Evolutionary conservation across 495 filamentous ascomycete genomes (phyloP), one percentile per base, ranked within the genome.

Genomic region (Endocarpon pusillum): DNA sequence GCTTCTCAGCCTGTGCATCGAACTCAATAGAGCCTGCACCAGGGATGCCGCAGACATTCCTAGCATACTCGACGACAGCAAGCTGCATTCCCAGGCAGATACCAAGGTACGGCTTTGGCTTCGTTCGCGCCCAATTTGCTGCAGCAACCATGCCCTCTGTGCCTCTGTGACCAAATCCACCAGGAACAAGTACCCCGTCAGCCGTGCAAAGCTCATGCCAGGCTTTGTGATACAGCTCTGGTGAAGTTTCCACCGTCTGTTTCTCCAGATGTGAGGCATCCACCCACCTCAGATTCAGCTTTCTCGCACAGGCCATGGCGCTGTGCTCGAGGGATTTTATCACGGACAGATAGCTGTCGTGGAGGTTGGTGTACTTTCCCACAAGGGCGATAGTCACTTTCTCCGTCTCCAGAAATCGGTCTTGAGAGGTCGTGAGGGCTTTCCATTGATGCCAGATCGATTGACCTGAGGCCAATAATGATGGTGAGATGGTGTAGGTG

Each of bases 41-140:
- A 4, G 54, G 41, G 26, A 80, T 57, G 19, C 61, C 69, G 58
- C 66, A 75, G 7, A 82, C 57, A 38, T 84, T 69, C 22, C 78
- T 68, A n/a, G 81, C 81, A 39, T 69, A 81, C 47, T 96, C 87
- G 40, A 94, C 79, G 11, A 94, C 85, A 12, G 89, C 86, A 23
- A 94, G 61, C 52, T 97, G 89, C 74, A 97, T 81, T 23, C 89
- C 89, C 11, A 97, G 70, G 53, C 89, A 97, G 36, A 97, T 78
- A 34, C 89, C 87, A 5, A 96, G 67, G 58, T 78, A 94, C 16
- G 87, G 87, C 3, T 64, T 67, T 25, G 77, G 75, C 39, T 82
- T 75, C 30, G 76, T 73, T 22, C 89, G 76, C 6, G 87, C 84
- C 77, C 78, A 93, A 28, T 73, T 72, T 20, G 77, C 74, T 2